Evolutionary conservation across 768 basidiomycete genomes (phyloP), one percentile per base, ranked within the genome.

Genomic region (Mycena latifolia): DNA sequence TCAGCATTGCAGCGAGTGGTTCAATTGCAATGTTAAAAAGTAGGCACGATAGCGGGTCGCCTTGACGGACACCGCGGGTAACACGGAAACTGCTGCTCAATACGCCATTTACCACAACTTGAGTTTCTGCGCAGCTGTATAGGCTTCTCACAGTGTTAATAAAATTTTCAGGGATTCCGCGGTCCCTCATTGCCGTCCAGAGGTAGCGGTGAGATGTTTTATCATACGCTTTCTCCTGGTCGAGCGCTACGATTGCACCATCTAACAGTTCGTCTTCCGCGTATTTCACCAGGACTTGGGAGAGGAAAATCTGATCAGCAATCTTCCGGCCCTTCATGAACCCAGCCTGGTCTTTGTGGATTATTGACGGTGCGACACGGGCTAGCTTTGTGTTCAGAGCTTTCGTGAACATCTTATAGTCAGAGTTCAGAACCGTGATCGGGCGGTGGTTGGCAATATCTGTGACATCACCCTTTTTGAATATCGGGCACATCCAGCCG

Each of bases 41-140:
- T 10, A 57, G 55, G 9, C 55, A 57, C 11, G 55, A 57, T 9
- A 57, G 43, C 9, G 55, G 55, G n/a, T 57, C 55, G 1, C 55
- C 55, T 15, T 57, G 55, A 15, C 55, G 12, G 6, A 57, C 55
- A 1, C 55, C 55, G 22, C 43, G 27, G 0, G 24, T 57, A 2
- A 57, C 22, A 15, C 8, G 2, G 28, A 31, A 57, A 8, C n/a
- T 14, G 14, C 17, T 31, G 28, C 55, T 57, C 4, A 57, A 17
- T 1, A 20, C 55, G 0, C 55, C 55, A 28, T 57, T 57, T 6
- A 57, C 31, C 1, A 57, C 29, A 12, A 57, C 55, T 22, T 45
- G 55, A 25, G 55, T 56, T n/a, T 56, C 41, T 2, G 55, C 55
- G n/a, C 31, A 2, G 17, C 12, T 22, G n/a, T 56, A 56, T 1